Evolutionary conservation across 768 basidiomycete species (phyloP).

Genomic region (Kondoa malvinella): DNA sequence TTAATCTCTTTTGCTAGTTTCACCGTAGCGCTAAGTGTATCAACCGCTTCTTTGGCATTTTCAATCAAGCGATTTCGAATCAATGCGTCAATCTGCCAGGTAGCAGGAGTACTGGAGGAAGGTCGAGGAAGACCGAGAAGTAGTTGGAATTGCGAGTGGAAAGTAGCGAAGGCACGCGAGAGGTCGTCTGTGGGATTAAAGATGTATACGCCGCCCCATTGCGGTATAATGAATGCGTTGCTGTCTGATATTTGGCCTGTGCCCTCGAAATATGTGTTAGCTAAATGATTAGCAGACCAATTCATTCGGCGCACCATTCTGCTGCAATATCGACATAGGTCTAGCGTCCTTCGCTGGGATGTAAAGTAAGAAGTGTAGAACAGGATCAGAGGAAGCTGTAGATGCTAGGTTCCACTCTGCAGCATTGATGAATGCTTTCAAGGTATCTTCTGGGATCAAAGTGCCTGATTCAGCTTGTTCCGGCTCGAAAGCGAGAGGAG

Average conservation of each 20-base stretch:
- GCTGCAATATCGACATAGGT: constrained; percentile 51
- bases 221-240: constrained; percentile 69
- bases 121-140: constrained; percentile 65
- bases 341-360: constrained; percentile 53
- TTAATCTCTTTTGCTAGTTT: constrained; percentile 68
- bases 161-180: constrained; percentile 43
- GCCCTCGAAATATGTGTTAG: not conserved
- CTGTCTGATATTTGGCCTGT: constrained; percentile 41
- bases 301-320: constrained; percentile 36
- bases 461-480: constrained; percentile 34
- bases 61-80: constrained; percentile 52
- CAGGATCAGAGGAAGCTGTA: constrained; percentile 79
- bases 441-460: constrained; percentile 57
- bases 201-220: constrained; percentile 80
- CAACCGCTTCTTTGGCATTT: constrained; percentile 49
- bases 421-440: constrained; percentile 86
- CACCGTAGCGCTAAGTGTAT: constrained; percentile 65
- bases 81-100: constrained; percentile 70
- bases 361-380: constrained; percentile 79
- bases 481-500: constrained; percentile 60
- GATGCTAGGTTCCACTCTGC: constrained; percentile 74
- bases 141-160: constrained; percentile 52
- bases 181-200: constrained; percentile 45
- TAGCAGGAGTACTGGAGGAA: constrained; percentile 41
- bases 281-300: not conserved